These are phyloP conservation scores for Fusarium pseudonygamai DNA, from an alignment of 2,329 filamentous ascomycete species.

Conservation along the genomic window DNA sequence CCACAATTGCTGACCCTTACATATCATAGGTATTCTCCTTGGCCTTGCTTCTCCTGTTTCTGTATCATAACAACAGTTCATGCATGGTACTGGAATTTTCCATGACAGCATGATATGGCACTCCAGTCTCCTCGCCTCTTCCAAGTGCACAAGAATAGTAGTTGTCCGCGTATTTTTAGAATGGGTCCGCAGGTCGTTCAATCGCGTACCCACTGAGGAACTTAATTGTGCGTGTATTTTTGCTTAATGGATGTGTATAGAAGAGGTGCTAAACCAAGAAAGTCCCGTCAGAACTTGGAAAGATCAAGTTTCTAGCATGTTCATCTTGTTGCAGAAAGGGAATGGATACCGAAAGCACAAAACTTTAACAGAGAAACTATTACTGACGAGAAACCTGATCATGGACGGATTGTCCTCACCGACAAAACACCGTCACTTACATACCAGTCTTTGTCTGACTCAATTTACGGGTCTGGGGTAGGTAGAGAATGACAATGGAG, in stretches of 20 bases:
- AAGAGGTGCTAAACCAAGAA: background rate
- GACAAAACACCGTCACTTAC: slow-evolving; percentile 28
- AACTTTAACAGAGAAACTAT: background rate
- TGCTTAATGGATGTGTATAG: slow-evolving; percentile 25
- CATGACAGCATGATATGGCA: slow-evolving; percentile 15
- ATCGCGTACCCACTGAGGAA: slow-evolving; percentile 28
- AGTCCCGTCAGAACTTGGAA: slow-evolving; percentile 18
- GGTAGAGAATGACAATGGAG: slow-evolving; percentile 26
- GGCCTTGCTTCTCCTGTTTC: background rate
- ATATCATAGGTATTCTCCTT: slow-evolving; percentile 1
- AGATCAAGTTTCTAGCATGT: slow-evolving; percentile 17
- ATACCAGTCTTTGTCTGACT: slow-evolving; percentile 36
- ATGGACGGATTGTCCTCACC: slow-evolving; percentile 18
- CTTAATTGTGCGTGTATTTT: slow-evolving; percentile 14
- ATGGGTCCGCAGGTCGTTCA: slow-evolving; percentile 32
- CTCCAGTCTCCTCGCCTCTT: slow-evolving; percentile 12
- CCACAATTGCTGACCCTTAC: slow-evolving; percentile 7
- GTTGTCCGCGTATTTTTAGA: slow-evolving; percentile 42
- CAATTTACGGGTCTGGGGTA: slow-evolving; percentile 38
- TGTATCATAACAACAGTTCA: background rate
- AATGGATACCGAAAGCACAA: background rate
- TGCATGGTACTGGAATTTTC: slow-evolving; percentile 19
- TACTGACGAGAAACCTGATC: background rate
- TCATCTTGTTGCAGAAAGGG: background rate
- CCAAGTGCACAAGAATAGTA: slow-evolving; percentile 6